A percentile compares a stretch with the other conserved stretches of the same genome.
Conservation (phyloP, 371 early-diverging fungal genomes). For the Choanephora cucurbitarum region DNA sequence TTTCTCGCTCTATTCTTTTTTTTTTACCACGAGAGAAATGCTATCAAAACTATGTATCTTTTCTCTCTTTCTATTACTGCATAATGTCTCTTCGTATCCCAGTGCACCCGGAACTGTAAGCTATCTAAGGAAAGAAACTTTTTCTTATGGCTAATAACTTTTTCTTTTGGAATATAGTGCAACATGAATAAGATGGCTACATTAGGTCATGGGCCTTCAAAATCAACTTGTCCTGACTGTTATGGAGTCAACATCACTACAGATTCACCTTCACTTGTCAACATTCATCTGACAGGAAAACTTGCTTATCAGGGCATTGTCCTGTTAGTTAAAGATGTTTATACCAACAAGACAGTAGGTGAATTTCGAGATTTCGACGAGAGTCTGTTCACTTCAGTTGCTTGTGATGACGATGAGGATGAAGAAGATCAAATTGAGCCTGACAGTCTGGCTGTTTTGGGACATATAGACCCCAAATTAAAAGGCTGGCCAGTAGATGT, state of each 20-base stretch:
- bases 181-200: constrained; percentile 43
- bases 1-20: too few species aligned
- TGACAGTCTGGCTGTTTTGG: constrained; percentile 32
- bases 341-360: constrained; percentile 40
- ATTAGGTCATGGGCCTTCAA: constrained; percentile 50
- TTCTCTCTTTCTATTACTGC: not conserved
- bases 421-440: constrained; percentile 26
- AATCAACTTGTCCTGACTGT: constrained; percentile 41
- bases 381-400: constrained; percentile 36
- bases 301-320: constrained; percentile 43
- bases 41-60: not conserved
- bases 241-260: constrained; percentile 31
- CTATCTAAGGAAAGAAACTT: too few species aligned
- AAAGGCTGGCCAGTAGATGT: constrained; percentile 45
- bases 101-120: constrained; percentile 52
- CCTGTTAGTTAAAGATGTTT: constrained; percentile 38
- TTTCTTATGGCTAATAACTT: too few species aligned
- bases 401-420: constrained; percentile 45
- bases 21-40: too few species aligned
- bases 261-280: constrained; percentile 17
- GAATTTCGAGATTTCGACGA: constrained; percentile 40
- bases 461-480: constrained; percentile 42
- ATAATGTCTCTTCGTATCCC: constrained; percentile 23
- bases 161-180: constrained; percentile 27
- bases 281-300: constrained; percentile 31